Evolutionary conservation across 202 grass and related monocot genomes (phyloP).

Genomic region (Zizania palustris): DNA sequence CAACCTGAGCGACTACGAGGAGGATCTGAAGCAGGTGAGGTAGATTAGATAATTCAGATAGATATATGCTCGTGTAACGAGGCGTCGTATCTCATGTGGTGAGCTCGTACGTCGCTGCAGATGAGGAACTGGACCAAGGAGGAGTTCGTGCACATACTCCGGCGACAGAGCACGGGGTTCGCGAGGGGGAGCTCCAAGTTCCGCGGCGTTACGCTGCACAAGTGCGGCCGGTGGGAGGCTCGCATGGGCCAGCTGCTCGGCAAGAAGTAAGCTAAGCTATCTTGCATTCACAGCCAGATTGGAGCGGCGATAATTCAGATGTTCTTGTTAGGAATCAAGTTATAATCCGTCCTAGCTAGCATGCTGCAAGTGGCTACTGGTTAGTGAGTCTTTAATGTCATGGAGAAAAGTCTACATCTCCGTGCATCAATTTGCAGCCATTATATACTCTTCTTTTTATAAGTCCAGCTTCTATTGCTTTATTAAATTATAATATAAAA

Average conservation of each 20-base stretch:
- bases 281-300: neutral
- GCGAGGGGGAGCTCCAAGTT: conserved; percentile 93
- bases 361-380: neutral
- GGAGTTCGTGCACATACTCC: conserved; percentile 98
- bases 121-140: conserved; percentile 94
- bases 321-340: neutral
- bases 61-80: too few species aligned
- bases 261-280: conserved; percentile 73
- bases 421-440: neutral
- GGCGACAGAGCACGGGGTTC: conserved; percentile 95
- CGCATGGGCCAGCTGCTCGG: conserved; percentile 97
- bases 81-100: neutral
- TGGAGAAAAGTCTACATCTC: neutral
- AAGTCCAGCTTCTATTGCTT: too few species aligned
- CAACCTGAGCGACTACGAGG: conserved; percentile 81
- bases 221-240: conserved; percentile 97
- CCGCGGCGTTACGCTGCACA: conserved; percentile 92
- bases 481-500: too few species aligned
- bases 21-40: conserved; percentile 84
- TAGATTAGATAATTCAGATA: neutral
- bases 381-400: neutral
- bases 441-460: neutral
- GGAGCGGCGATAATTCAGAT: neutral
- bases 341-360: neutral
- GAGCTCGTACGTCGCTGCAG: conserved; percentile 40